Evolutionary conservation across 176 grass and related monocot genomes (phyloP).

Genomic region (Avena insularis): DNA sequence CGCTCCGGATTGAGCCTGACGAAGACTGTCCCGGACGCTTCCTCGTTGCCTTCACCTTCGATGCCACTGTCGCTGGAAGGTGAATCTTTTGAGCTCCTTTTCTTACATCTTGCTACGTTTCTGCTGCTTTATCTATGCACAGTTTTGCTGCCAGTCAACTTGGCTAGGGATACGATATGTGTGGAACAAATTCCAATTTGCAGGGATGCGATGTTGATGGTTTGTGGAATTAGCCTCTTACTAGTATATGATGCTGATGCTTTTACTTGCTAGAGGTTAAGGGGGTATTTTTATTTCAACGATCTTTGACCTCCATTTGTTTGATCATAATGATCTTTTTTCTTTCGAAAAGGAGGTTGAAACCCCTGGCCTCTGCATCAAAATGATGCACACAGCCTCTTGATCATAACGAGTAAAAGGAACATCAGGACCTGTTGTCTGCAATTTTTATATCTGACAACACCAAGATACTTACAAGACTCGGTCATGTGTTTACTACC

Average conservation of each 20-base stretch:
- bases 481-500: neutral
- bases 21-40: conserved; percentile 59
- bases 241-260: neutral
- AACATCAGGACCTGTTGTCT: neutral
- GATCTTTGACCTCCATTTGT: conserved; percentile 20
- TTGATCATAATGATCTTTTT: neutral
- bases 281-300: neutral
- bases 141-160: neutral
- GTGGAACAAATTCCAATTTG: neutral
- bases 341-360: no score
- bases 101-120: conserved; percentile 14
- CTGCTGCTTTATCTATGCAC: conserved; percentile 1
- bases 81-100: conserved; percentile 36
- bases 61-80: conserved; percentile 87
- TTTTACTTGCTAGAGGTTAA: conserved; percentile 3
- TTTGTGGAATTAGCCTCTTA: conserved; percentile 31
- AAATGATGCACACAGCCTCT: no score
- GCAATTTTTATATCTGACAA: neutral
- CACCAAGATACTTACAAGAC: conserved; percentile 15
- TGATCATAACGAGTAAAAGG: neutral
- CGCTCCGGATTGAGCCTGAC: conserved; percentile 83
- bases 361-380: no score
- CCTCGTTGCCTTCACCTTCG: conserved; percentile 90
- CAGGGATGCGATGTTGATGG: conserved; percentile 26
- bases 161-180: neutral